Evolutionary conservation across 345 rosid genomes (phyloP), one percentile per base, ranked within the genome.

Genomic region (Mercurialis annua): DNA sequence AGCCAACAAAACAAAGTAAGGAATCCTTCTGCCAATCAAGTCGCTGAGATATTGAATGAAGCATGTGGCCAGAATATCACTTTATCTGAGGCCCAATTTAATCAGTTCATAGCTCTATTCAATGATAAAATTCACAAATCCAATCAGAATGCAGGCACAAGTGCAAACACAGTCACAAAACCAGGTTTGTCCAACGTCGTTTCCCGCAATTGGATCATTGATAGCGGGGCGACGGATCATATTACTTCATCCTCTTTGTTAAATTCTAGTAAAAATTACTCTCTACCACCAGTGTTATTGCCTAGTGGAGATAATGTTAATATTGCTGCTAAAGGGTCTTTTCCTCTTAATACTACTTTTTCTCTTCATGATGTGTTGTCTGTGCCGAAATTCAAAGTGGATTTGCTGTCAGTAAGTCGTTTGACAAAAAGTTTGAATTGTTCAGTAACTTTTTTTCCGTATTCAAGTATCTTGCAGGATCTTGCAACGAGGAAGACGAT

Each of bases 251-350:
- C 48, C 30, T 0, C 42, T n/a, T 56, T 31, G 40, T 29, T 21
- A 56, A 29, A 3, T n/a, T n/a, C n/a, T n/a, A 31, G 42, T 18
- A 31, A 27, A 27, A 21, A 27, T 6, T 29, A 26, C 38, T 56
- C 40, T 56, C 29, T 56, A 56, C 60, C 60, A 56, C 40, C 60
- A 18, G 61, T 56, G 29, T 6, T 56, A 29, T 2, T 56, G 61
- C 42, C 24, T 9, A 56, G 18, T 56, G 61, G 42, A 53, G 57
- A 53, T 3, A 15, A 53, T 7, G 33, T 29, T 52, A 27, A 27
- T 3, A 52, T 52, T 52, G 23, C 27, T 20, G 20, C 31, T 52
- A 52, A 1, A 20, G 14, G 31, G 23, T 20, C 0, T 52, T 23
- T 24, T 21, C 33, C 29, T 6, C 24, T 53, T 12, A 53, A 16